Percentiles rank a stretch among this genome's conserved stretches.
Conservation (phyloP, 306 rosid species). For the Cucumis hystrix region DNA sequence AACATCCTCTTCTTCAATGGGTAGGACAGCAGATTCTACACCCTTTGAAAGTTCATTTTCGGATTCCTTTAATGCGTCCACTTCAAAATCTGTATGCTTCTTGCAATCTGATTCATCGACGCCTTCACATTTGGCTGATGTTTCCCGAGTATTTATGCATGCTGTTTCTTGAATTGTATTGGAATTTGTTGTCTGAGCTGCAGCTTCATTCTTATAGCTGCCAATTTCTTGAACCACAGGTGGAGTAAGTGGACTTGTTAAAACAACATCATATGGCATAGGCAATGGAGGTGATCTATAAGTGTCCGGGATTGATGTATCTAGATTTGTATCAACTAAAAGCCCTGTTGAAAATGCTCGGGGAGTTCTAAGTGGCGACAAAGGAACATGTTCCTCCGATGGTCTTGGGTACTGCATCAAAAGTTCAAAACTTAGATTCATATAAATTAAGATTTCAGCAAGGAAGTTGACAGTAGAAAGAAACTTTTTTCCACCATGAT, state of each 20-base stretch:
- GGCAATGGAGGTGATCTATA: slow-evolving; percentile 87
- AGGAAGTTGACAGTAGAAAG: neutral
- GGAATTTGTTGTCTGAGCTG: slow-evolving; percentile 37
- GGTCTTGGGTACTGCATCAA: slow-evolving; percentile 60
- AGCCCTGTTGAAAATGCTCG: slow-evolving; percentile 48
- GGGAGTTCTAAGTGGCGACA: slow-evolving; percentile 44
- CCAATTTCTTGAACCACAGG: slow-evolving; percentile 38
- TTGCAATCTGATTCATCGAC: slow-evolving; percentile 42
- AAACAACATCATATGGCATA: slow-evolving; percentile 52
- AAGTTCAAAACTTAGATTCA: slow-evolving; percentile 16
- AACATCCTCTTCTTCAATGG: slow-evolving; percentile 57
- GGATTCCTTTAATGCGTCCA: slow-evolving; percentile 28
- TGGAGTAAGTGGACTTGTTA: slow-evolving; percentile 40
- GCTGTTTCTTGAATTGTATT: slow-evolving; percentile 39
- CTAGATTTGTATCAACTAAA: slow-evolving; percentile 80
- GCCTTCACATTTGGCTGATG: slow-evolving; percentile 38
- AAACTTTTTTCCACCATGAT: neutral
- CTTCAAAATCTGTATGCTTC: slow-evolving; percentile 29
- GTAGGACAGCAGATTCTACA: slow-evolving; percentile 31
- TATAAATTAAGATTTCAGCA: neutral
- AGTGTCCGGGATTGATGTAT: slow-evolving; percentile 77
- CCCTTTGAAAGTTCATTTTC: slow-evolving; percentile 57
- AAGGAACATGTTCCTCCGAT: slow-evolving; percentile 67
- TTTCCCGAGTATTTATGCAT: slow-evolving; percentile 30
- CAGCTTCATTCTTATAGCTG: slow-evolving; percentile 33